Percentiles rank a stretch among this genome's conserved stretches.
These are phyloP conservation scores for Metschnikowia reukaufii DNA, from an alignment of 805 yeast genomes.

Conservation along the genomic window DNA sequence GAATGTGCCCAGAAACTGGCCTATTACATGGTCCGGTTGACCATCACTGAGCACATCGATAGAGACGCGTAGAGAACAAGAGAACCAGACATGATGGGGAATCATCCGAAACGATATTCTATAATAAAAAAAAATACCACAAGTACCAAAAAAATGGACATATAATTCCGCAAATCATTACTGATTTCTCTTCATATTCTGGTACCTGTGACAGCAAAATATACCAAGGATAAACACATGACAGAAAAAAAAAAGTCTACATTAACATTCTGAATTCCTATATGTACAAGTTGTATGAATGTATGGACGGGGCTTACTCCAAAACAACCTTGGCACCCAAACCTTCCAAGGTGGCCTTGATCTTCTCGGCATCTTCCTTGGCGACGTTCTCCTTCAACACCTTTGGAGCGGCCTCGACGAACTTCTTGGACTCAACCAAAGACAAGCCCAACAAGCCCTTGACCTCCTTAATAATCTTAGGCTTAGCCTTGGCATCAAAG, in stretches of 20 bases:
- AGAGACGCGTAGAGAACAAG: no score
- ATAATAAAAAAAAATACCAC: no score
- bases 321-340: constrained; percentile 90
- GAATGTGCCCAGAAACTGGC: no score
- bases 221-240: not conserved
- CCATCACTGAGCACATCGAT: no score
- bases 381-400: constrained; percentile 91
- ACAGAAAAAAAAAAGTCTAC: constrained; percentile 1
- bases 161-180: no score
- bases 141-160: no score
- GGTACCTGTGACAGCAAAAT: no score
- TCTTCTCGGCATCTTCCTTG: constrained; percentile 97
- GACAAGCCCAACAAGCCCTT: constrained; percentile 88
- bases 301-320: constrained; percentile 52
- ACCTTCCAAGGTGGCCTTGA: constrained; percentile 87
- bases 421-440: constrained; percentile 94
- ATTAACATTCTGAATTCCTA: constrained; percentile 6
- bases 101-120: no score
- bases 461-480: constrained; percentile 97
- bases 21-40: no score
- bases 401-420: constrained; percentile 97
- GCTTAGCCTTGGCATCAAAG: constrained; percentile 92
- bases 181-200: no score
- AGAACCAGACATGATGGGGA: no score
- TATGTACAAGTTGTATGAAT: constrained; percentile 24